Evolutionary conservation across 1,284 basidiomycete species (phyloP), one percentile per base, ranked within the genome.

Genomic region (Rhodotorula sp.): DNA sequence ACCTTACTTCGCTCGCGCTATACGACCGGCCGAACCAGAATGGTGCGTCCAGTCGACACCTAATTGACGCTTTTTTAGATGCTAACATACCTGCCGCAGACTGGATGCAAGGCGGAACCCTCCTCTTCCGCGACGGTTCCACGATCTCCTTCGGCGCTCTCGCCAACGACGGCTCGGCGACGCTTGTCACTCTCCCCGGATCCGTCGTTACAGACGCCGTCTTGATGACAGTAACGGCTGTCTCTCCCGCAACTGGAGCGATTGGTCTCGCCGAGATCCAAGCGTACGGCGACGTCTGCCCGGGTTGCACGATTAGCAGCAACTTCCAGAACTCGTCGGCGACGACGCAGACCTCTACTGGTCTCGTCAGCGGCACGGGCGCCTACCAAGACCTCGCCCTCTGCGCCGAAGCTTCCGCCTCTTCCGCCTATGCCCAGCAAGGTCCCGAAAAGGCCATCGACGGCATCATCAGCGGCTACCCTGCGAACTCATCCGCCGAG

Each of bases 21-120:
- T 71, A 71, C 66, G 73, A 74, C 56, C 55, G 73, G 29, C 68
- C 71, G 19, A 75, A 74, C 66, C n/a, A 51, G 20, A 64, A 76
- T 55, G 74, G 60, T 62, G 36, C 52, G 59, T 24, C 3, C 19
- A n/a, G 8, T 10, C 39, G 24, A 13, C 22, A 15, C 9, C 19
- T 30, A 32, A 11, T 2, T 11, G 17, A 11, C 19, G 27, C 20
- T 32, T 10, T 20, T 63, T 39, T 49, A n/a, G 53, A 44, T 24
- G 51, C 67, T 44, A 60, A 67, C 48, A 15, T 44, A 15, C 22
- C 27, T 22, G 1, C 19, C 7, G 24, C 52, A 62, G 72, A 76
- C 49, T 66, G 68, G 64, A 67, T 77, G 36, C 71, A 69, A 2
- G 67, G 72, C 29, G 69, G 68, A 2, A 74, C 72, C 10, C 61